Conservation (phyloP, 768 basidiomycete genomes). For the Pleurotus ostreatus region DNA sequence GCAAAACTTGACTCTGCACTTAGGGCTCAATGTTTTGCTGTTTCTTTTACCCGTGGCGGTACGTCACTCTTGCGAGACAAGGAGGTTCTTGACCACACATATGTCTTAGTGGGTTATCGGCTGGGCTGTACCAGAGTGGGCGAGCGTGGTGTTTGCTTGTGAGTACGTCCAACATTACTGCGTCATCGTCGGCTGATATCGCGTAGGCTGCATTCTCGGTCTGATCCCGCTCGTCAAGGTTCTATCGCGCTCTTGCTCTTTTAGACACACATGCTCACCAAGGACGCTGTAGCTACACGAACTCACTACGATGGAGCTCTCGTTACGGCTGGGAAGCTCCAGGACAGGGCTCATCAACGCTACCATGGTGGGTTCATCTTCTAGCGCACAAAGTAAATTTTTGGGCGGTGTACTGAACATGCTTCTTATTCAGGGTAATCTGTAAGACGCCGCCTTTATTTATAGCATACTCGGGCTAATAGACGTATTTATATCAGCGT, state of each 20-base stretch:
- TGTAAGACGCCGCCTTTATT: conserved; percentile 35
- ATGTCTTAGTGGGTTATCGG: conserved; percentile 51
- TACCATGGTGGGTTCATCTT: conserved; percentile 51
- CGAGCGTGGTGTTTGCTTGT: conserved; percentile 63
- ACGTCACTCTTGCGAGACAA: conserved; percentile 17
- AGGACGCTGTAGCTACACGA: conserved; percentile 62
- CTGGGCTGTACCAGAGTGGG: conserved; percentile 40
- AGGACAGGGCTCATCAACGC: conserved; percentile 80
- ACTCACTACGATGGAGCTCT: conserved; percentile 67
- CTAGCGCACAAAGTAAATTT: neutral
- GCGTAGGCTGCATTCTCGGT: conserved; percentile 57
- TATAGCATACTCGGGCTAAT: neutral
- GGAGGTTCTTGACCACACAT: neutral
- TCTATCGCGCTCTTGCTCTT: conserved; percentile 8
- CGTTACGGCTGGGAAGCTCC: conserved; percentile 70
- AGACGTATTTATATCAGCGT: conserved; percentile 32
- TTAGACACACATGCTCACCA: neutral
- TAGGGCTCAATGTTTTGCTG: conserved; percentile 71
- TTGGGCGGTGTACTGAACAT: no score
- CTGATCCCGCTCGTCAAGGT: conserved; percentile 81
- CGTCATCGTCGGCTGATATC: neutral
- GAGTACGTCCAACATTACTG: conserved; percentile 18
- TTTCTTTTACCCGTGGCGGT: conserved; percentile 68
- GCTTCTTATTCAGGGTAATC: conserved; percentile 48
- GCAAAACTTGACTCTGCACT: neutral